These are phyloP conservation scores for Pterulicium gracile DNA, from an alignment of 1,284 basidiomycete genomes.

Conservation along the genomic window DNA sequence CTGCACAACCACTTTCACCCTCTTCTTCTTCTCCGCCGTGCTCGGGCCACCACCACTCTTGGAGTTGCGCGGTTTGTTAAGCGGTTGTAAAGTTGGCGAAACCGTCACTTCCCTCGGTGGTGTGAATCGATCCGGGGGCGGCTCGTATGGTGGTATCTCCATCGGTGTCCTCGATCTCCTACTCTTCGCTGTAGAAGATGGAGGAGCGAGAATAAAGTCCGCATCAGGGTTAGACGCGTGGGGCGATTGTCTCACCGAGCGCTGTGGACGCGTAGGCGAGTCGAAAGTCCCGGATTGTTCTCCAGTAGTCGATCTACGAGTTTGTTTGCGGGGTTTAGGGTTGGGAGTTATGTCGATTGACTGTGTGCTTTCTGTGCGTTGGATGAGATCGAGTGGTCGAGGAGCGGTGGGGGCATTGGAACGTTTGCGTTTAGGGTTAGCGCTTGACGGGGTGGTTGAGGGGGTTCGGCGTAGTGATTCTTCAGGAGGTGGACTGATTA, in stretches of 20 bases:
- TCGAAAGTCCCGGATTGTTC: slow-evolving; percentile 5
- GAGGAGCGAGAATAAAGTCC: slow-evolving; percentile 33
- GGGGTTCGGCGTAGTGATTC: slow-evolving; percentile 20
- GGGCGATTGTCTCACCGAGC: slow-evolving; percentile 26
- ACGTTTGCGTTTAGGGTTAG: slow-evolving; percentile 14
- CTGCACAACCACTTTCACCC: slow-evolving; percentile 15
- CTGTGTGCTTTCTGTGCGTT: slow-evolving; percentile 10
- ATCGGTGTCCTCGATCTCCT: slow-evolving; percentile 31
- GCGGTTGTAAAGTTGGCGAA: slow-evolving; percentile 18
- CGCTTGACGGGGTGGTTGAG: slow-evolving; percentile 7
- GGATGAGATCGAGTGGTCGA: slow-evolving; percentile 9
- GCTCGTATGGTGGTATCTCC: slow-evolving; percentile 44
- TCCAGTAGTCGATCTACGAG: slow-evolving; percentile 11
- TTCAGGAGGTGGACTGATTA: slow-evolving; percentile 38
- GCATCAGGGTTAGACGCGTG: slow-evolving; percentile 38
- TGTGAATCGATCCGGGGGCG: slow-evolving; percentile 53
- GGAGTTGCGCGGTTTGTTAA: slow-evolving; percentile 9
- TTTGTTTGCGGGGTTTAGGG: slow-evolving; percentile 48
- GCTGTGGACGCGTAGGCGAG: slow-evolving; percentile 12
- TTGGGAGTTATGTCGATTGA: slow-evolving; percentile 37
- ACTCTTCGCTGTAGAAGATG: slow-evolving; percentile 15
- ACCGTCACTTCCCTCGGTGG: slow-evolving; percentile 50
- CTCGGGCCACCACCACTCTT: neutral
- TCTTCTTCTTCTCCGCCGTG: slow-evolving; percentile 15
- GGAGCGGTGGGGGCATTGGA: slow-evolving; percentile 10